Conservation (phyloP, 2,329 filamentous ascomycete genomes). For the Epichloe baconii region DNA sequence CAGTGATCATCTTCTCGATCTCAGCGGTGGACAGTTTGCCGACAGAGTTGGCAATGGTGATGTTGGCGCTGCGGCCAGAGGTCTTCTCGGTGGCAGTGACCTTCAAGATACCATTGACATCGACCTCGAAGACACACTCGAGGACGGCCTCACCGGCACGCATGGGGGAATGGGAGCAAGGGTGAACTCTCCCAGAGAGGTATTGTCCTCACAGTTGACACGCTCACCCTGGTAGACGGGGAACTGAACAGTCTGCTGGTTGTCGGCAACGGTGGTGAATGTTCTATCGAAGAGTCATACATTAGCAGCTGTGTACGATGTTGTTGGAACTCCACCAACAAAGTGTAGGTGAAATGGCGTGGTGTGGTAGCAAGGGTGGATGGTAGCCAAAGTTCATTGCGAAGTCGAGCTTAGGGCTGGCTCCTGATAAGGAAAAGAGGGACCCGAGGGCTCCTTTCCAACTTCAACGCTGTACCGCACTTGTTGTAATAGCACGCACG, state of each 20-base stretch:
- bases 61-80: slow-evolving; percentile 94
- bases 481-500: too few species aligned
- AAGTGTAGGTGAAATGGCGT: too few species aligned
- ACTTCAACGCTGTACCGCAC: too few species aligned
- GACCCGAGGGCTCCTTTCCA: too few species aligned
- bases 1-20: slow-evolving; percentile 96
- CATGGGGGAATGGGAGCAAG: slow-evolving; percentile 79
- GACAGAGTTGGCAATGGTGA: slow-evolving; percentile 98
- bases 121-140: slow-evolving; percentile 97
- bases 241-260: slow-evolving; percentile 62
- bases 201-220: slow-evolving; percentile 98
- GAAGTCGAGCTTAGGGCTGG: background rate
- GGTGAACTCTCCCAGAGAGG: slow-evolving; percentile 93
- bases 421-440: too few species aligned
- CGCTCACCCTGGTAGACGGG: slow-evolving; percentile 93
- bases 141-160: slow-evolving; percentile 91
- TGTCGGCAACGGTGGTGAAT: slow-evolving; percentile 74
- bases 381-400: background rate
- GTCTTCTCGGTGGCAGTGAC: slow-evolving; percentile 99
- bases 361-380: background rate
- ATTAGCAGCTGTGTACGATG: background rate
- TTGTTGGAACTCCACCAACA: too few species aligned
- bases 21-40: slow-evolving; percentile 90
- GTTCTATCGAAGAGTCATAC: slow-evolving; percentile 31
- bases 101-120: slow-evolving; percentile 99